Evolutionary conservation across 371 early-diverging fungal genomes (phyloP), one percentile per base, ranked within the genome.

Genomic region (Chytridiales sp.): DNA sequence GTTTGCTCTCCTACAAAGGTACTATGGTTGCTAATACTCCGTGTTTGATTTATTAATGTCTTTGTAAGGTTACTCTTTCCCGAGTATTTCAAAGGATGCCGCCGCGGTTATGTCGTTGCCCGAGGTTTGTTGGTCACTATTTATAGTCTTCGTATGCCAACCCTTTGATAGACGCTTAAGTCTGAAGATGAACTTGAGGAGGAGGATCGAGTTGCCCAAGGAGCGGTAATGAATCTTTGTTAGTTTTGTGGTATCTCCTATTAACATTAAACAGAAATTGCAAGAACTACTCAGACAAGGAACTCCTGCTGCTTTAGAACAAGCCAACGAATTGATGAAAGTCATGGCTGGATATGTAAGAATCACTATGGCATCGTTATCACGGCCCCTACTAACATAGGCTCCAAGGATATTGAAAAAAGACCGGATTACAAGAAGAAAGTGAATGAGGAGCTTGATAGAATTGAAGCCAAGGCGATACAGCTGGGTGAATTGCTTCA

Each of bases 311-410:
- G 97, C 96, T 62, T 74, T 97, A 42, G 86, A 83, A 29, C 92
- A 94, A 61, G 99, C 99, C 0, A 95, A 98, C 62, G 88, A 87
- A 48, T 67, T 98, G 42, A 95, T 98, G 89, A 97, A 98, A 70
- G 78, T 92, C 42, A 89, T 98, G 80, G 85, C 97, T 2, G 98
- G 97, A 46, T 96, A 95, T 69, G 92, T 91, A 82, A 62, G 52
- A 15, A 21, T n/a, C n/a, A n/a, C n/a, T n/a, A n/a, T n/a, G n/a
- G n/a, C n/a, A n/a, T n/a, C n/a, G n/a, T n/a, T n/a, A n/a, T n/a
- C n/a, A n/a, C n/a, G n/a, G n/a, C n/a, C 29, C 5, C 42, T 35
- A 44, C 4, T 46, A 47, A 27, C 35, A 24, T 9, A 0, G 29
- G 3, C 52, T 19, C 19, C 2, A 60, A 88, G 87, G 93, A 93